These are phyloP conservation scores for Arthrobotrys sphaeroides DNA, from an alignment of 2,329 filamentous ascomycete species.

Conservation along the genomic window DNA sequence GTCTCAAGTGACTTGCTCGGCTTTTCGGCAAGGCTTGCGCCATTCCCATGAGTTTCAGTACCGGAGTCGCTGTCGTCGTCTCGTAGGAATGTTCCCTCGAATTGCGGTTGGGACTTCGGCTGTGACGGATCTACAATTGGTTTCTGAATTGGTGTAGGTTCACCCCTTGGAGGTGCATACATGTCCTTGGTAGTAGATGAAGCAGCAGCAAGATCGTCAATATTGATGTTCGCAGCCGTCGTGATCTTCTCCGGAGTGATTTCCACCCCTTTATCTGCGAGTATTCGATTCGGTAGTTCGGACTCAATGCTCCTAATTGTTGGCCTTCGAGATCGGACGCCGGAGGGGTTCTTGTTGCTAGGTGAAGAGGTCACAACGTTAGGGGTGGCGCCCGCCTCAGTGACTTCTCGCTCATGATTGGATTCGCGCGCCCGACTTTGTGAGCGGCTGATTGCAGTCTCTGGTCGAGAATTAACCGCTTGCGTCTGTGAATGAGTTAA, in stretches of 20 bases:
- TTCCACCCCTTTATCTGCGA: constrained; percentile 27
- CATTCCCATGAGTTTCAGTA: constrained; percentile 16
- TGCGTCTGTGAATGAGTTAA: constrained; percentile 81
- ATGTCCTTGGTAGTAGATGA: constrained; percentile 43
- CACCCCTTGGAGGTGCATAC: constrained; percentile 44
- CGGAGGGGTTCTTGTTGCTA: constrained; percentile 22
- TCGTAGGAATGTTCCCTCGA: constrained; percentile 37
- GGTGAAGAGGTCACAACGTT: constrained; percentile 36
- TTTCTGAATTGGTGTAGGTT: constrained; percentile 15
- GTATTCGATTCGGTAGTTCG: constrained; percentile 43
- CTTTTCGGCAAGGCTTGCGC: constrained; percentile 1
- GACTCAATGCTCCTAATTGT: constrained; percentile 53
- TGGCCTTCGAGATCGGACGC: constrained; percentile 28
- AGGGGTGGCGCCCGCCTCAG: constrained; percentile 33
- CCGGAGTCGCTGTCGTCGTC: constrained; percentile 46
- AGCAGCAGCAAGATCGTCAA: constrained; percentile 31
- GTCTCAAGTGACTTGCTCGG: constrained; percentile 34
- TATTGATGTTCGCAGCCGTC: constrained; percentile 42
- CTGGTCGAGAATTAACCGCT: constrained; percentile 34
- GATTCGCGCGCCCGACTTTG: constrained; percentile 28
- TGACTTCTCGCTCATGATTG: constrained; percentile 40
- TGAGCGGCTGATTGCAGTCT: constrained; percentile 36
- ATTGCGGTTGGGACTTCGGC: constrained; percentile 21
- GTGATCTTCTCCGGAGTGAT: constrained; percentile 48
- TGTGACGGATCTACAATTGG: constrained; percentile 15